These are phyloP conservation scores for Phylloporus sp. DNA, from an alignment of 768 basidiomycete genomes.

Conservation along the genomic window DNA sequence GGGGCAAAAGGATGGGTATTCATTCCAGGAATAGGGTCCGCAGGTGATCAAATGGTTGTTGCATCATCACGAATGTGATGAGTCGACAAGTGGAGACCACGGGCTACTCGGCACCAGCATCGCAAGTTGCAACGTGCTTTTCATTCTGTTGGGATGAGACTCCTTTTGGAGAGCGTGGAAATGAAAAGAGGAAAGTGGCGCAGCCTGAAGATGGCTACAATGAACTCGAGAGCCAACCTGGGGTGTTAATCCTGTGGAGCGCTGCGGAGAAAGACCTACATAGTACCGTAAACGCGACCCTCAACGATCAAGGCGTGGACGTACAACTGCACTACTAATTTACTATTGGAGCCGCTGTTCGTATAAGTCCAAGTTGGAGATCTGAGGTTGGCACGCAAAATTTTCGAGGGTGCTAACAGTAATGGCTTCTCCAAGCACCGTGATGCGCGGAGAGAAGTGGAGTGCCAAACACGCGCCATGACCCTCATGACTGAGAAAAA, in stretches of 20 bases:
- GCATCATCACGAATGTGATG: neutral
- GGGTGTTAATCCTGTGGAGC: conserved; percentile 19
- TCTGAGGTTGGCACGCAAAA: neutral
- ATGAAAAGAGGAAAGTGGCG: neutral
- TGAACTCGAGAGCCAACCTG: neutral
- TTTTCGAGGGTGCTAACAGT: neutral
- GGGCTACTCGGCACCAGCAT: no score
- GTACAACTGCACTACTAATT: neutral
- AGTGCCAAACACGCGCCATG: neutral
- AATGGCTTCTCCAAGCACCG: neutral
- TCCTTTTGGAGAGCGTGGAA: neutral
- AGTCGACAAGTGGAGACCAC: neutral
- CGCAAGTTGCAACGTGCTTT: conserved; percentile 3
- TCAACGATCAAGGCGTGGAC: neutral
- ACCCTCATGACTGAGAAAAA: neutral
- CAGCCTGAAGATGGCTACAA: neutral
- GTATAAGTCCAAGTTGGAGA: no score
- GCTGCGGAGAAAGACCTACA: neutral
- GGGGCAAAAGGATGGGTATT: neutral
- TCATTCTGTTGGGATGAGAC: neutral
- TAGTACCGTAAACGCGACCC: conserved; percentile 4
- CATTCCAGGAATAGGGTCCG: neutral
- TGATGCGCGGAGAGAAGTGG: neutral
- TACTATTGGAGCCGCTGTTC: neutral
- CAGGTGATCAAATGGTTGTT: neutral